Percentiles rank a stretch among this genome's conserved stretches.
Evolutionary conservation across 2,329 filamentous ascomycete species (phyloP).

Genomic region (Lasiodiplodia hormozganensis): DNA sequence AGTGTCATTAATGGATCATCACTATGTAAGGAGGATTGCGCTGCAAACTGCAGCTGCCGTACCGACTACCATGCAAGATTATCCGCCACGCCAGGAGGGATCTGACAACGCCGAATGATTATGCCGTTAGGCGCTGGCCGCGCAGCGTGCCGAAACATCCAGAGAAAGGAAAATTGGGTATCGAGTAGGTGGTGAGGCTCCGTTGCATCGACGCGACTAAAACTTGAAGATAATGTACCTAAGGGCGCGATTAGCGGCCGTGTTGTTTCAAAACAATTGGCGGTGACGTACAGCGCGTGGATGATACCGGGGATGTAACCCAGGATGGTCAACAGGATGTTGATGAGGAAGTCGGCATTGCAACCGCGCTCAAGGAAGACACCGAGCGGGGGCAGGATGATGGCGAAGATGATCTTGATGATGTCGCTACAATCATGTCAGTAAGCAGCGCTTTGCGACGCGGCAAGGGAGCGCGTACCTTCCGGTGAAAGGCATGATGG

Average conservation of each 20-base stretch:
- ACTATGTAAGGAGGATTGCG: constrained; percentile 24
- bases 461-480: constrained; percentile 50
- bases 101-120: constrained; percentile 27
- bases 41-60: constrained; percentile 23
- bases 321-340: constrained; percentile 77
- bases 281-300: constrained; percentile 77
- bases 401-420: constrained; percentile 85
- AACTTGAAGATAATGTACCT: constrained; percentile 90
- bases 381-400: constrained; percentile 87
- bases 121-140: constrained; percentile 22
- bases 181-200: constrained; percentile 35
- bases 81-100: constrained; percentile 18
- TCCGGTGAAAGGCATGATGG: constrained; percentile 67
- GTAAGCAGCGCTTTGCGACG: constrained; percentile 16
- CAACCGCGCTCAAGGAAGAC: constrained; percentile 95
- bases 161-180: constrained; percentile 41
- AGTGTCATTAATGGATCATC: constrained; percentile 27
- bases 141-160: constrained; percentile 20
- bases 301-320: constrained; percentile 79
- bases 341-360: constrained; percentile 86
- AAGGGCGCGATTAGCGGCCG: constrained; percentile 29
- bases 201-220: constrained; percentile 54
- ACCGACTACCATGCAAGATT: constrained; percentile 18
- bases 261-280: neutral
- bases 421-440: constrained; percentile 63